A percentile compares a stretch with the other conserved stretches of the same genome.
Conservation (phyloP, 208 protist species). For the Trypanosomatidae sp. region DNA sequence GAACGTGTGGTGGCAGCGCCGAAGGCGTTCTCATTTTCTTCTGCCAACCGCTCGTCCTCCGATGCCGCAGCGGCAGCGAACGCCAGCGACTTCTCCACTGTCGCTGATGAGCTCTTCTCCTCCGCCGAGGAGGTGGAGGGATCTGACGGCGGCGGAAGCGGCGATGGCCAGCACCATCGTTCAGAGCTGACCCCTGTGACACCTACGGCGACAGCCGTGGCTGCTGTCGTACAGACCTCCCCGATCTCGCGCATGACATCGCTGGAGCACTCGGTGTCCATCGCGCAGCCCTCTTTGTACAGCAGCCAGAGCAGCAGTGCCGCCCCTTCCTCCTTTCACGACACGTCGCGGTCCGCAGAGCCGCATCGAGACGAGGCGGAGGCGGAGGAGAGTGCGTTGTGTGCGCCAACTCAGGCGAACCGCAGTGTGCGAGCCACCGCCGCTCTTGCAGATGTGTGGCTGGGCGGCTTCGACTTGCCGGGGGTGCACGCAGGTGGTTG, state of each 20-base stretch:
- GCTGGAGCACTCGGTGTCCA: slow-evolving; percentile 8
- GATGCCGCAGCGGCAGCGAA: slow-evolving; percentile 10
- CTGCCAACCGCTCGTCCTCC: slow-evolving; percentile 10
- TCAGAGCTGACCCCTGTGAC: background rate
- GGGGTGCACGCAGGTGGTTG: background rate
- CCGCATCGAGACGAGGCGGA: slow-evolving; percentile 3
- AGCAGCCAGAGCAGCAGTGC: slow-evolving; percentile 8
- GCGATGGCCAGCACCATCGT: slow-evolving; percentile 1
- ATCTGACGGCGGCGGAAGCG: background rate
- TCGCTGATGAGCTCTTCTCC: slow-evolving; percentile 19
- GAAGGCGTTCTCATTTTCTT: slow-evolving; percentile 6
- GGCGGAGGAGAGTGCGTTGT: background rate
- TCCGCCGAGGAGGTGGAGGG: slow-evolving; percentile 22
- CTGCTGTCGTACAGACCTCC: background rate
- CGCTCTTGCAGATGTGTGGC: slow-evolving; percentile 7
- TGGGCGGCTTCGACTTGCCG: background rate
- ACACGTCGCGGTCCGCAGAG: slow-evolving; percentile 1
- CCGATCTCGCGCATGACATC: slow-evolving; percentile 5
- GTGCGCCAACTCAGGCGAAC: background rate
- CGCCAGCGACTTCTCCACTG: slow-evolving; percentile 18
- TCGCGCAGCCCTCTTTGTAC: background rate
- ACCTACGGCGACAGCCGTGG: background rate
- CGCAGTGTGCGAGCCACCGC: background rate
- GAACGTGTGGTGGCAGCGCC: slow-evolving; percentile 7
- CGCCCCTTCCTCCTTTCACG: slow-evolving; percentile 3